Conservation (phyloP, 352 stramenopile species). For the Globisporangium heterothallicum region DNA sequence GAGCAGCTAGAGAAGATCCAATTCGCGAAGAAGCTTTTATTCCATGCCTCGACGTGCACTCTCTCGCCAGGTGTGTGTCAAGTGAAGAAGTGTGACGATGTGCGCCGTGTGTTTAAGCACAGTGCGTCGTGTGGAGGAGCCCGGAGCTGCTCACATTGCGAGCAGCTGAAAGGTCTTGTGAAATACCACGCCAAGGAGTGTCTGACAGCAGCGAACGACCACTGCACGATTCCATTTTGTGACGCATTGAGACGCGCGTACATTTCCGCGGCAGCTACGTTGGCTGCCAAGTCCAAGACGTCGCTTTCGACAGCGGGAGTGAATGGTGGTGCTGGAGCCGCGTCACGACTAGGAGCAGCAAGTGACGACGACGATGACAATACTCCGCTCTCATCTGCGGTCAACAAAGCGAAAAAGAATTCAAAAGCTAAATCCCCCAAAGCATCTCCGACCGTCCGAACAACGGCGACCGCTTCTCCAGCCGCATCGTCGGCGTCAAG, state of each 20-base stretch:
- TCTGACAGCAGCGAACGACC: constrained; percentile 42
- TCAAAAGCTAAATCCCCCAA: constrained; percentile 63
- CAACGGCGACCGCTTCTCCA: constrained; percentile 1
- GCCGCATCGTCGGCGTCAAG: not conserved
- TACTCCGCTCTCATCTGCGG: constrained; percentile 56
- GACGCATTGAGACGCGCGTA: constrained; percentile 63
- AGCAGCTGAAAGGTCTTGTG: constrained; percentile 77
- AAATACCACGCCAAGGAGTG: constrained; percentile 86
- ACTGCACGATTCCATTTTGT: constrained; percentile 82
- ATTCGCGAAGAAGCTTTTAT: constrained; percentile 77
- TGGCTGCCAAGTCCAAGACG: constrained; percentile 26
- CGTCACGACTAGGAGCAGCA: constrained; percentile 8
- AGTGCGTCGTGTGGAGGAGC: constrained; percentile 66
- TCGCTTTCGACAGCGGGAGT: constrained; percentile 17
- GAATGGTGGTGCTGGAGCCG: constrained; percentile 3
- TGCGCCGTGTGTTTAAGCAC: constrained; percentile 83
- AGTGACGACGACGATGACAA: constrained; percentile 74
- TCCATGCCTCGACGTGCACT: constrained; percentile 66
- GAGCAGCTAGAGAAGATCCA: constrained; percentile 80
- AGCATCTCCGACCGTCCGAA: constrained; percentile 18
- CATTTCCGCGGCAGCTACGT: constrained; percentile 29
- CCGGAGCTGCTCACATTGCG: constrained; percentile 69
- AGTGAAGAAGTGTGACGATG: constrained; percentile 85
- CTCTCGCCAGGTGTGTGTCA: constrained; percentile 57
- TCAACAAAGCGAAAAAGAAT: constrained; percentile 62